phyloP scores from a whole-genome alignment of 2,329 filamentous ascomycete genomes.

The Cordyceps sp. region DNA sequence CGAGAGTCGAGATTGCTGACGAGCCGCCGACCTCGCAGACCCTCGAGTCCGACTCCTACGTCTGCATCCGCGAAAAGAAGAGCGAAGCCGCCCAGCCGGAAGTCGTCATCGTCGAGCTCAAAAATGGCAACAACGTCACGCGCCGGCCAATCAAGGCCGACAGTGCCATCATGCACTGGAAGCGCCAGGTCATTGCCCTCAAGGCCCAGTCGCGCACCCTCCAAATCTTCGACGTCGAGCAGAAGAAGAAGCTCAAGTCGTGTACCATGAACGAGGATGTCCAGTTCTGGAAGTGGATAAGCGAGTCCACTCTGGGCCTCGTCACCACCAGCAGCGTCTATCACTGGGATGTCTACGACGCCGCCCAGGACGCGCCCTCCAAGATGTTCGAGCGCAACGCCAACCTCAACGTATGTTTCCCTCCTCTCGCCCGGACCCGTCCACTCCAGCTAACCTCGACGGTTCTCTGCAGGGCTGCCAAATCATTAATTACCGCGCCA shows the following conservation, averaged over 20 bases:
- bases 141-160: constrained; percentile 95
- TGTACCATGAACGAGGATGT: constrained; percentile 95
- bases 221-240: constrained; percentile 89
- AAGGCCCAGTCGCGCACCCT: constrained; percentile 89
- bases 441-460: constrained; percentile 4
- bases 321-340: constrained; percentile 85
- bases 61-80: constrained; percentile 93
- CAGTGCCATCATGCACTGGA: constrained; percentile 99
- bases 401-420: constrained; percentile 60
- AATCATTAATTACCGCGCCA: constrained; percentile 99
- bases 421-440: background rate
- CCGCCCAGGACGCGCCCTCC: constrained; percentile 58
- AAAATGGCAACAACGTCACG: constrained; percentile 92
- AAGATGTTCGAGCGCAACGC: constrained; percentile 92
- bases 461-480: constrained; percentile 56
- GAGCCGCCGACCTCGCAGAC: no score
- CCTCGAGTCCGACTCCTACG: constrained; percentile 91
- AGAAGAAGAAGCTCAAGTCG: constrained; percentile 93
- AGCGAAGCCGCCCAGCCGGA: constrained; percentile 71
- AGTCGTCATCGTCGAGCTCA: constrained; percentile 94
- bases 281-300: constrained; percentile 99
- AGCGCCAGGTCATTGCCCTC: constrained; percentile 85
- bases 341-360: constrained; percentile 95
- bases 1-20: no score
- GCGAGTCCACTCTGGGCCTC: constrained; percentile 70